Conservation (phyloP, 345 rosid species). For the Cardamine chenopodiifolia region DNA sequence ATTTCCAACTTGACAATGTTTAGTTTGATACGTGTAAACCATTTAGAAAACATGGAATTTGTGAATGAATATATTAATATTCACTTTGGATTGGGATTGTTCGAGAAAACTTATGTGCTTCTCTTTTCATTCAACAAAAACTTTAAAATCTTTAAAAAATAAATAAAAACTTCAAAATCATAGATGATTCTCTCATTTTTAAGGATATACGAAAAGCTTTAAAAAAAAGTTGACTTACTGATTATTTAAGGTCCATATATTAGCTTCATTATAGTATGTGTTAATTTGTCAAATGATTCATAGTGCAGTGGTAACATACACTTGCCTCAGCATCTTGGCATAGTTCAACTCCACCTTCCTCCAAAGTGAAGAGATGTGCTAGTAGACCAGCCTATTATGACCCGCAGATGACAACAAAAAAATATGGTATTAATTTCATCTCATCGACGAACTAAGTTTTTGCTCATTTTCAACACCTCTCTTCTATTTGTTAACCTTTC, state of each 20-base stretch:
- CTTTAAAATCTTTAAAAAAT: not conserved
- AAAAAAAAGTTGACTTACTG: not conserved
- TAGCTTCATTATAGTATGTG: not conserved
- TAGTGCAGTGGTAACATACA: too few relatives aligned
- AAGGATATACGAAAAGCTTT: not conserved
- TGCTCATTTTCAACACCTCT: slow-evolving; percentile 3
- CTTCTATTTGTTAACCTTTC: not conserved
- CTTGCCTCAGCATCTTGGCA: too few relatives aligned
- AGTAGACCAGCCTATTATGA: too few relatives aligned
- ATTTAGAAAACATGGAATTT: not conserved
- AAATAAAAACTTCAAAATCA: not conserved
- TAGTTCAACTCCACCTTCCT: too few relatives aligned
- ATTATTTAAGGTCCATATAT: not conserved
- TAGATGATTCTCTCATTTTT: not conserved
- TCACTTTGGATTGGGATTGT: not conserved
- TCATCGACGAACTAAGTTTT: not conserved
- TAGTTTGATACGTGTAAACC: not conserved
- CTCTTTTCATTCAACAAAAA: not conserved
- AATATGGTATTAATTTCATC: not conserved
- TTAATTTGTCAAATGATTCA: too few relatives aligned
- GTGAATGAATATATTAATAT: not conserved
- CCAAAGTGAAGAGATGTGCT: too few relatives aligned
- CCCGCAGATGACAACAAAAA: too few relatives aligned
- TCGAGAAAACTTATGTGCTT: not conserved
- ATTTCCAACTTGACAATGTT: not conserved